Evolutionary conservation across 192 early-diverging fungal genomes (phyloP).

Genomic region (Phlyctochytrium arcticum): DNA sequence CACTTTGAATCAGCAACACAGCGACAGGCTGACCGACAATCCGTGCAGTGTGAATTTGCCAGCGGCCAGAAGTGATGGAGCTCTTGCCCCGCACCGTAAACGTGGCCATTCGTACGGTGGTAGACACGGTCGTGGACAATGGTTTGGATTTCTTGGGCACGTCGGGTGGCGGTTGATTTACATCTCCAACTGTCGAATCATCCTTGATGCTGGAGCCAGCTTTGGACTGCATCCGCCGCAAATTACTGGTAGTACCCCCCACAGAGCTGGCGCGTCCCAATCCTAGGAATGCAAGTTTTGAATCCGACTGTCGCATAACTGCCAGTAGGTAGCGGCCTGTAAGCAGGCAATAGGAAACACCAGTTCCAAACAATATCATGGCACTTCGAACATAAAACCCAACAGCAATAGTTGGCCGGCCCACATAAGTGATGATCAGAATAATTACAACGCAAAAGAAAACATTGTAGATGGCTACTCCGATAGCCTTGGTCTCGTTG

Average conservation of each 20-base stretch:
- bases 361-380: slow-evolving; percentile 1
- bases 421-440: slow-evolving; percentile 11
- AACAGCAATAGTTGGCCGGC: background rate
- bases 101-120: no score
- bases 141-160: no score
- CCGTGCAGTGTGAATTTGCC: background rate
- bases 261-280: no score
- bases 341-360: background rate
- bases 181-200: no score
- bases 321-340: slow-evolving; percentile 1
- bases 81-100: background rate
- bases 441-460: slow-evolving; percentile 1
- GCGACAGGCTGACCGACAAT: background rate
- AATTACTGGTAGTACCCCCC: no score
- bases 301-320: background rate
- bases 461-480: slow-evolving; percentile 30
- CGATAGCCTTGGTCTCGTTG: slow-evolving; percentile 29
- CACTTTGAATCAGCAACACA: background rate
- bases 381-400: background rate
- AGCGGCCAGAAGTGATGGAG: slow-evolving; percentile 3
- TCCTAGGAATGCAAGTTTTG: background rate
- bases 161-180: no score
- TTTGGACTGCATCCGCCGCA: no score
- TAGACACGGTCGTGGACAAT: background rate
- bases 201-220: no score